A percentile compares a stretch with the other conserved stretches of the same genome.
Conservation (phyloP, 495 filamentous ascomycete species). For the Penicillium cosmopolitanum region DNA sequence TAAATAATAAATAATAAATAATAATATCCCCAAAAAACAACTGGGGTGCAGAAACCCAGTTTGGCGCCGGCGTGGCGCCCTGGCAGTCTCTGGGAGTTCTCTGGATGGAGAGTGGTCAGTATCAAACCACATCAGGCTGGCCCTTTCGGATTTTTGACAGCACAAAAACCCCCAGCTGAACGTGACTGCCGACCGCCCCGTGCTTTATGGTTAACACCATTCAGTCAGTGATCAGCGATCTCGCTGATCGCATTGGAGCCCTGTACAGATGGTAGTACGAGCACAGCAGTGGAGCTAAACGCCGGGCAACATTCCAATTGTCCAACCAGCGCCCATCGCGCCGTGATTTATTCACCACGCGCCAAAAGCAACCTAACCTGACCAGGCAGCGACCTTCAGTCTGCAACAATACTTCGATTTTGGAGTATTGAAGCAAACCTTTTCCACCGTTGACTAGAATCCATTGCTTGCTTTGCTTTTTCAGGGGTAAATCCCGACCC, state of each 20-base stretch:
- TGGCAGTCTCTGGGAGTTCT: constrained; percentile 2
- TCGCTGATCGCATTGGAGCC: not conserved
- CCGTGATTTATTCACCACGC: not conserved
- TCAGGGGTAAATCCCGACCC: not conserved
- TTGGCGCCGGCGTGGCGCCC: constrained; percentile 28
- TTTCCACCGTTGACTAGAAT: no score
- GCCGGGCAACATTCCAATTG: constrained; percentile 9
- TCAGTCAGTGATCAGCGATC: constrained; percentile 1
- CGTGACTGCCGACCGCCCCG: constrained; percentile 4
- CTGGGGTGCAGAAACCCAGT: not conserved
- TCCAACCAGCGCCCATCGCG: constrained; percentile 13
- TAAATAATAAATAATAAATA: not conserved
- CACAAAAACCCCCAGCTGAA: not conserved
- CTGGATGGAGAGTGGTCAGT: constrained; percentile 3
- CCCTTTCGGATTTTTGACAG: no score
- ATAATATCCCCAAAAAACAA: not conserved
- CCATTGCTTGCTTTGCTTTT: not conserved
- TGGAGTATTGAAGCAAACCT: no score
- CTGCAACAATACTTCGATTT: not conserved
- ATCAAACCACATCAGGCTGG: not conserved
- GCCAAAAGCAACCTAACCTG: constrained; percentile 1
- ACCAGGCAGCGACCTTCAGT: not conserved
- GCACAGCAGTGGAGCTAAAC: constrained; percentile 1
- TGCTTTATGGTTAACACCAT: constrained; percentile 13
- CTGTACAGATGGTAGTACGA: not conserved